Base-by-base conservation (phyloP, 2,329 filamentous ascomycete genomes). In the Ceratocystis albifundus region DNA sequence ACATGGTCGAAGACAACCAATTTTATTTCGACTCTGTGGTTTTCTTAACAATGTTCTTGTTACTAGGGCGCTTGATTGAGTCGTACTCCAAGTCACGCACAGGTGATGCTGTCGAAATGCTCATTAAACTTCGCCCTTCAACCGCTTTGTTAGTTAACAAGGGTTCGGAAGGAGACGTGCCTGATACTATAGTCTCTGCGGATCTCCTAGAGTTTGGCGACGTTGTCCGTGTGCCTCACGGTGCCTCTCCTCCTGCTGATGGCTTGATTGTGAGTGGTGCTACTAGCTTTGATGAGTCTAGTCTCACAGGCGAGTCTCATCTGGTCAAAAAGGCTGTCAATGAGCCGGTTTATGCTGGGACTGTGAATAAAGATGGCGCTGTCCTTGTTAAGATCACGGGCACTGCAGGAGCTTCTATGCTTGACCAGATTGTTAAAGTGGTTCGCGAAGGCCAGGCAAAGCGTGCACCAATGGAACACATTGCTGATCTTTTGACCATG, bases 11-110 rank as follows among this genome's bases (percentile, higher is more conserved):
- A 44, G 78, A 80, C 61, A 76, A 81, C 17, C 80, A 82, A 64
- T 84, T 87, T 20, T 96, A 96, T 74, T 96, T 96, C 73, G 93
- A 96, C 74, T 90, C 91, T 0, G 92, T 96, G 0, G 89, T 96
- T 2, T 96, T 96, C 69, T 75, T 96, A 66, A 96, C 92, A 0
- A 80, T 96, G 69, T 96, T 96, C 73, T 82, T 96, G 25, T 84
- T 96, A 0, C 74, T 81, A 41, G 86, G 87, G 1, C 80, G 88
- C n/a, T 81, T 88, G 61, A 84, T 92, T 12, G 93, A 96, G 77
- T 87, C 89, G 0, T 95, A 94, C 77, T 96, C 89, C 80, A 96
- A 96, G 75, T 88, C 90, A 0, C 93, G 88, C 72, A 90, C 92
- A 0, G 91, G 91, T 0, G 88, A 95, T 73, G 92, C 92, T 0